These are phyloP conservation scores for Xylaria venustula DNA, from an alignment of 495 filamentous ascomycete species.

Conservation along the genomic window DNA sequence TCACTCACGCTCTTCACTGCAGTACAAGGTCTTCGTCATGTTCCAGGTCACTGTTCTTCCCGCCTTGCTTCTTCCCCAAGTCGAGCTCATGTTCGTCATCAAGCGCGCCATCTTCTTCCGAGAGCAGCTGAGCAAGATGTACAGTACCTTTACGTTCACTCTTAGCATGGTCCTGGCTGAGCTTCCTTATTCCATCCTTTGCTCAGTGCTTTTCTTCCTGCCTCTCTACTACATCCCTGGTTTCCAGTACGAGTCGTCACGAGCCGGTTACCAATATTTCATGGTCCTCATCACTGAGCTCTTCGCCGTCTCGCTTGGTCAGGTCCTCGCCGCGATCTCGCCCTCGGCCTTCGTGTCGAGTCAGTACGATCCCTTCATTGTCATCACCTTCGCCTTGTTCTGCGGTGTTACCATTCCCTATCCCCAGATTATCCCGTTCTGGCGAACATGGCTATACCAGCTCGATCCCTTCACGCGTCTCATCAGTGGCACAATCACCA, in stretches of 20 bases:
- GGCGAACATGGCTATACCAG: constrained; percentile 77
- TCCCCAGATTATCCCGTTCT: constrained; percentile 73
- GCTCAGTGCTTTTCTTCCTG: constrained; percentile 71
- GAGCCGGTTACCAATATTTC: constrained; percentile 80
- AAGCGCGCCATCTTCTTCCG: constrained; percentile 76
- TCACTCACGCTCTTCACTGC: constrained; percentile 63
- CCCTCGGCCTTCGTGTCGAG: constrained; percentile 69
- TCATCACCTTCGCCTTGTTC: constrained; percentile 78
- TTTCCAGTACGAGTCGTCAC: constrained; percentile 50
- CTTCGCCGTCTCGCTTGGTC: constrained; percentile 71
- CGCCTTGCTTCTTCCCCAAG: constrained; percentile 72
- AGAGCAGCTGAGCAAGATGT: constrained; percentile 75
- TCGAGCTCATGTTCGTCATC: constrained; percentile 72
- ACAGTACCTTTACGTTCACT: constrained; percentile 70
- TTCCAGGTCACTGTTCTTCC: constrained; percentile 79
- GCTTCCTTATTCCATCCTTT: constrained; percentile 72
- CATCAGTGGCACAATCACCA: constrained; percentile 74
- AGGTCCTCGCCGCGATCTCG: constrained; percentile 66
- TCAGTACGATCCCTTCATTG: constrained; percentile 73
- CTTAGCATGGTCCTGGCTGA: constrained; percentile 71
- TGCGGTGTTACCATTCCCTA: constrained; percentile 80
- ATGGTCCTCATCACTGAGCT: constrained; percentile 76
- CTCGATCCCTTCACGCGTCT: constrained; percentile 83
- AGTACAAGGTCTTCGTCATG: constrained; percentile 79
- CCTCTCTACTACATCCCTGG: constrained; percentile 74